Evolutionary conservation across 2,329 filamentous ascomycete genomes (phyloP).

Genomic region (Scedosporium dehoogii): DNA sequence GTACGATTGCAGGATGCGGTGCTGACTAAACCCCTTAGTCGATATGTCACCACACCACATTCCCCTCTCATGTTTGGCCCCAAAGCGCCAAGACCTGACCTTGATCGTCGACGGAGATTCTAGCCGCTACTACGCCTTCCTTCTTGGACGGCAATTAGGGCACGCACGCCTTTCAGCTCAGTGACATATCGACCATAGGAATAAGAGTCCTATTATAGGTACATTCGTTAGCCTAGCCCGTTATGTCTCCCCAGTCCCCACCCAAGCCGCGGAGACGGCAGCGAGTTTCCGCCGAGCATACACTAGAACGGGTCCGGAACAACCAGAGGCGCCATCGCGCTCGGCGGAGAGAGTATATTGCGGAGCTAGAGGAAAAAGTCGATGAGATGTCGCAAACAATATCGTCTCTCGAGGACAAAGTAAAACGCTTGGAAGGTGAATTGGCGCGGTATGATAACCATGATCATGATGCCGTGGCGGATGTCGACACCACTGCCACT

Average conservation of each 20-base stretch:
- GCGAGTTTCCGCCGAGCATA: constrained; percentile 17
- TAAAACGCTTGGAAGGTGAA: constrained; percentile 2
- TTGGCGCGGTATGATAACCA: constrained; percentile 5
- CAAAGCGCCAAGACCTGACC: background rate
- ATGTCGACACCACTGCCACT: background rate
- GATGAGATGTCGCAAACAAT: constrained; percentile 1
- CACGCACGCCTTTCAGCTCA: background rate
- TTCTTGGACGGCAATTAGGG: too few relatives aligned
- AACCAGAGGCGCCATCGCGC: constrained; percentile 42
- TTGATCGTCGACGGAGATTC: too few relatives aligned
- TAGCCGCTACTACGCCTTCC: too few relatives aligned
- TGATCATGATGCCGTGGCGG: background rate
- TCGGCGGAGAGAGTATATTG: constrained; percentile 27
- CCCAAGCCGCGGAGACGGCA: background rate
- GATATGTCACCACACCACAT: constrained; percentile 1
- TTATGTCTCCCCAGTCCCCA: too few relatives aligned
- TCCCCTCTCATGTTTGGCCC: too few relatives aligned
- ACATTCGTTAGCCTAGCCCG: background rate
- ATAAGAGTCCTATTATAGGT: background rate
- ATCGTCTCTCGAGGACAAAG: background rate
- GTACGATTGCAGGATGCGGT: too few relatives aligned
- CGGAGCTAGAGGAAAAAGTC: constrained; percentile 14
- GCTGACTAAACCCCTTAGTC: constrained; percentile 1
- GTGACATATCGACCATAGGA: background rate
- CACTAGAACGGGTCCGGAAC: constrained; percentile 31